Base-by-base conservation (phyloP, 2,329 filamentous ascomycete species). In the Stemphylium beticola region DNA sequence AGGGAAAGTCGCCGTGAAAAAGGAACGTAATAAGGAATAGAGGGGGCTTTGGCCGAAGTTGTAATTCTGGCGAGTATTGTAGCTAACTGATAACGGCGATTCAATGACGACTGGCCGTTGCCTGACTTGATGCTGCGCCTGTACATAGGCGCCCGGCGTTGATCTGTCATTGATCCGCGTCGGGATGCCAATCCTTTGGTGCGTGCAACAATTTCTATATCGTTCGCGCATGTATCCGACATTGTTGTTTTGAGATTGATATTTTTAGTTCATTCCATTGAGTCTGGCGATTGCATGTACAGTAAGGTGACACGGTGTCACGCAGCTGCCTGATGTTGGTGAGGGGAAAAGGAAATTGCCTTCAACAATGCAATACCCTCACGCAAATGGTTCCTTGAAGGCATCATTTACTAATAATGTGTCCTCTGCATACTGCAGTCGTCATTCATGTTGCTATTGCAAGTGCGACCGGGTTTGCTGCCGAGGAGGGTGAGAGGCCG, bases 91-190 rank as follows among this genome's bases (percentile, higher is more conserved):
- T n/a, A 43, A 43, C 6, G 20, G 32, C 15, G 29, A 43, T 15
- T 17, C 26, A 33, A 43, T 43, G 26, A 14, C 11, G 10, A 32
- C 32, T 15, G 40, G 12, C 17, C 15, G 26, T 42, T 20, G 40
- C 11, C 11, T 42, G 10, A 42, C 18, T 17, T 12, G 26, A 32
- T 33, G 31, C 26, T 9, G 22, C 32, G 29, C 17, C 38, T 32
- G 12, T n/a, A 34, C 22, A 15, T 33, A 38, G 34, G n/a, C 44
- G 9, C n/a, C 34, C 11, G 26, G 15, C 11, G 34, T 33, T 22
- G 41, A 29, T 29, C 26, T 46, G 4, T 26, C 15, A 37, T 31
- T 46, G 41, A 52, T 52, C 41, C 38, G 34, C 33, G 29, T 24
- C 33, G 26, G 34, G 18, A 24, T 26, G 26, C 4, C 18, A 31